These are phyloP conservation scores for Colletotrichum destructivum DNA, from an alignment of 2,329 filamentous ascomycete species.

Conservation along the genomic window DNA sequence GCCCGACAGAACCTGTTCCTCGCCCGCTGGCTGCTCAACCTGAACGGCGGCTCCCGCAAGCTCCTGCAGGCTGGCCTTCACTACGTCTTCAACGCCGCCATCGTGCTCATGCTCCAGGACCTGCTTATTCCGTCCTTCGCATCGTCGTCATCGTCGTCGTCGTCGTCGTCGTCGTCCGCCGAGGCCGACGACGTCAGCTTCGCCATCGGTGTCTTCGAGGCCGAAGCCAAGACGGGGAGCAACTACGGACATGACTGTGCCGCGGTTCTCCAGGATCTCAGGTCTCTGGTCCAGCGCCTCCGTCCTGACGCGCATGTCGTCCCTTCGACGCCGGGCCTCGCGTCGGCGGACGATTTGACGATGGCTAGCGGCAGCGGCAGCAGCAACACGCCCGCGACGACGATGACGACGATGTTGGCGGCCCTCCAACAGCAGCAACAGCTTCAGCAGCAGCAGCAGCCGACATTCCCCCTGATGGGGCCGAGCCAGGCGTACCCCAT, in stretches of 20 bases:
- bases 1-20: conserved; percentile 63
- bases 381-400: conserved; percentile 19
- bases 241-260: conserved; percentile 57
- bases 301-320: conserved; percentile 38
- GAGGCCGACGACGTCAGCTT: conserved; percentile 55
- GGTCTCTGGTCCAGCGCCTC: conserved; percentile 54
- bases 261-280: conserved; percentile 56
- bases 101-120: conserved; percentile 63
- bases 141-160: conserved; percentile 11
- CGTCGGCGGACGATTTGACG: conserved; percentile 8
- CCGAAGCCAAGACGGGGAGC: conserved; percentile 56
- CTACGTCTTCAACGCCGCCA: conserved; percentile 65
- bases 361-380: neutral
- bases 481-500: conserved; percentile 41
- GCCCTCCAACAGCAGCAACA: neutral
- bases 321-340: conserved; percentile 11
- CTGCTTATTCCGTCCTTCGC: conserved; percentile 52
- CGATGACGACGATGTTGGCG: neutral
- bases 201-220: conserved; percentile 58
- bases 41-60: conserved; percentile 54
- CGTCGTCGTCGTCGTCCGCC: conserved; percentile 35
- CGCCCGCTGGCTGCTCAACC: conserved; percentile 56
- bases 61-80: conserved; percentile 63
- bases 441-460: neutral
- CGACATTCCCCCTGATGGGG: conserved; percentile 11